phyloP scores from a whole-genome alignment of 257 asterid species.

The Solanum tarapatanum region DNA sequence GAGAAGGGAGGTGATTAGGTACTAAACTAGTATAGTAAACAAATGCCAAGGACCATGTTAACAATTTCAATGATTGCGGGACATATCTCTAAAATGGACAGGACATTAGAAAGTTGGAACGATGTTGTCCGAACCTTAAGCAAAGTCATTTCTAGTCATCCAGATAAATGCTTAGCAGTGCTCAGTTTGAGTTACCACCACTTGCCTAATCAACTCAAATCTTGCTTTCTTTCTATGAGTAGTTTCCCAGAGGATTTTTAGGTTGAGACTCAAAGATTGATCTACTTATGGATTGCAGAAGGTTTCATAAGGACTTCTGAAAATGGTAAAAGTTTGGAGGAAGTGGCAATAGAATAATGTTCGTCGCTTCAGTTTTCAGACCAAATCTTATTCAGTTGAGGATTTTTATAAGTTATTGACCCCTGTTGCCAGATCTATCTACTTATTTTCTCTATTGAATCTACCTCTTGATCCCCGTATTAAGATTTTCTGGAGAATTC shows the following conservation, averaged over 20 bases:
- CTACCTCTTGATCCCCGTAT: neutral
- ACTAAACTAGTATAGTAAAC: neutral
- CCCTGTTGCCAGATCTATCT: neutral
- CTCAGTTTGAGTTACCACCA: neutral
- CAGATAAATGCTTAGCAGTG: neutral
- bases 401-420: neutral
- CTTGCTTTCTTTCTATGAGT: neutral
- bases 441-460: neutral
- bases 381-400: neutral
- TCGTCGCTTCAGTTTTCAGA: neutral
- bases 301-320: neutral
- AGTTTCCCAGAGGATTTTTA: neutral
- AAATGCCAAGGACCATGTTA: neutral
- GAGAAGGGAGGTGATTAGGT: no score
- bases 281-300: constrained; percentile 1
- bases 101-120: neutral
- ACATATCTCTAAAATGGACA: neutral
- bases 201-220: neutral
- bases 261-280: neutral
- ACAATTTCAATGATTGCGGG: neutral
- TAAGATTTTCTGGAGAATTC: no score
- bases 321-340: no score
- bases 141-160: neutral
- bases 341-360: no score
- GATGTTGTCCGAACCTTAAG: neutral